Percentiles rank a stretch among this genome's conserved stretches.
Evolutionary conservation across 2,329 filamentous ascomycete species (phyloP).

Genomic region (Diaporthe longicolla): DNA sequence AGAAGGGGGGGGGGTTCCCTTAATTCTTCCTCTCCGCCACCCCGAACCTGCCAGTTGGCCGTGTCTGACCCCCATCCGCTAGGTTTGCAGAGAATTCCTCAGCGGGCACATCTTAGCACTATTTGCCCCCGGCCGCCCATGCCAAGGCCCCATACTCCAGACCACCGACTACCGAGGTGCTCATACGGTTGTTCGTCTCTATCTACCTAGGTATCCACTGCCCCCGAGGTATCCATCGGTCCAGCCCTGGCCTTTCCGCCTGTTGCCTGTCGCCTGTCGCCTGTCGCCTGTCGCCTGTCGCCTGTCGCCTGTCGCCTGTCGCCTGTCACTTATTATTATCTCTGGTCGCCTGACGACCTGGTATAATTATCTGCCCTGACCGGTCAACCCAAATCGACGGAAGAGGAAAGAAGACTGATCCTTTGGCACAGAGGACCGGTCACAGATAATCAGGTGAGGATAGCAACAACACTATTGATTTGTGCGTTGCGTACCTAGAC

Average conservation of each 20-base stretch:
- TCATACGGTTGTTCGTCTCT: neutral
- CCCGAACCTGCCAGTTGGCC: conserved; percentile 18
- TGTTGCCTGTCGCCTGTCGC: neutral
- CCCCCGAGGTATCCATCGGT: neutral
- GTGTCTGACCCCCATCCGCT: conserved; percentile 31
- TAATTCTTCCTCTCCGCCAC: neutral
- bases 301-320: too few relatives aligned
- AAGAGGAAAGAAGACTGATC: neutral
- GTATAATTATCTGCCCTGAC: neutral
- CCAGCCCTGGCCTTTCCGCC: neutral
- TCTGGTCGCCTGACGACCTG: conserved; percentile 18
- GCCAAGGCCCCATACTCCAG: conserved; percentile 23
- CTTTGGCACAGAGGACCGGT: neutral
- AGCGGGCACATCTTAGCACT: conserved; percentile 12
- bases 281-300: too few relatives aligned
- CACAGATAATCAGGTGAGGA: neutral
- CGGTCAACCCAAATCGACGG: conserved; percentile 1
- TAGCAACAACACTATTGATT: neutral
- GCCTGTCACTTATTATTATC: neutral
- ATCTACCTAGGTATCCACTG: neutral
- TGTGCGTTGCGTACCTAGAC: neutral
- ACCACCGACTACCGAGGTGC: conserved; percentile 19
- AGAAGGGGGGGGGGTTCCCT: too few relatives aligned
- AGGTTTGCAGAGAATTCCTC: conserved; percentile 34
- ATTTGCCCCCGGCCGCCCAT: conserved; percentile 24